Evolutionary conservation across 2,329 filamentous ascomycete species (phyloP).

Genomic region (Paracoccidioides lutzii): DNA sequence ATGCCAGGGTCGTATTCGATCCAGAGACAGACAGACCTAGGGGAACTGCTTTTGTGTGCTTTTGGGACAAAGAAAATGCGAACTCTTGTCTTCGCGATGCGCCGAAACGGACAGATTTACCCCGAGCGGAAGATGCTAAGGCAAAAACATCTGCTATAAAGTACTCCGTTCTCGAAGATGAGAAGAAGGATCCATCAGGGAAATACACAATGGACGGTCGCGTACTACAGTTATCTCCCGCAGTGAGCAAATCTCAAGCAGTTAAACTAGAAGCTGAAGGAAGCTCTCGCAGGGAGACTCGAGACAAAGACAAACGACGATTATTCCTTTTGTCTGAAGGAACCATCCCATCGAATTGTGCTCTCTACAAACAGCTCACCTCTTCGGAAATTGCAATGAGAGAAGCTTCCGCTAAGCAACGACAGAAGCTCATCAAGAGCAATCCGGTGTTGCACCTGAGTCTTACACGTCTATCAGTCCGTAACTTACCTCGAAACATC

Average conservation of each 20-base stretch:
- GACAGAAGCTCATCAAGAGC: constrained; percentile 77
- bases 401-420: constrained; percentile 73
- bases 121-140: constrained; percentile 27
- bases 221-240: constrained; percentile 68
- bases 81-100: constrained; percentile 62
- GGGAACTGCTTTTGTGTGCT: constrained; percentile 91
- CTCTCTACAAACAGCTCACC: constrained; percentile 63
- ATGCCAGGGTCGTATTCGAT: constrained; percentile 85
- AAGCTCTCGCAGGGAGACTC: constrained; percentile 46
- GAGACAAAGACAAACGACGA: constrained; percentile 76
- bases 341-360: constrained; percentile 61
- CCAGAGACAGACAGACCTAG: constrained; percentile 71
- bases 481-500: constrained; percentile 77
- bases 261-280: constrained; percentile 60
- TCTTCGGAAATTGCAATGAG: constrained; percentile 75
- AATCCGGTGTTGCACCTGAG: constrained; percentile 84
- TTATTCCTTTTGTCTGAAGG: constrained; percentile 84
- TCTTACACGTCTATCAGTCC: constrained; percentile 76
- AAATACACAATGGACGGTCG: constrained; percentile 85
- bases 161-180: constrained; percentile 78
- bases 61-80: constrained; percentile 64
- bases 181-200: constrained; percentile 65
- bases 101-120: constrained; percentile 41
- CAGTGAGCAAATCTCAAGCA: constrained; percentile 74
- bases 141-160: constrained; percentile 40